These are phyloP conservation scores for Aspergillus novofumigatus DNA, from an alignment of 2,329 filamentous ascomycete species.

Conservation along the genomic window DNA sequence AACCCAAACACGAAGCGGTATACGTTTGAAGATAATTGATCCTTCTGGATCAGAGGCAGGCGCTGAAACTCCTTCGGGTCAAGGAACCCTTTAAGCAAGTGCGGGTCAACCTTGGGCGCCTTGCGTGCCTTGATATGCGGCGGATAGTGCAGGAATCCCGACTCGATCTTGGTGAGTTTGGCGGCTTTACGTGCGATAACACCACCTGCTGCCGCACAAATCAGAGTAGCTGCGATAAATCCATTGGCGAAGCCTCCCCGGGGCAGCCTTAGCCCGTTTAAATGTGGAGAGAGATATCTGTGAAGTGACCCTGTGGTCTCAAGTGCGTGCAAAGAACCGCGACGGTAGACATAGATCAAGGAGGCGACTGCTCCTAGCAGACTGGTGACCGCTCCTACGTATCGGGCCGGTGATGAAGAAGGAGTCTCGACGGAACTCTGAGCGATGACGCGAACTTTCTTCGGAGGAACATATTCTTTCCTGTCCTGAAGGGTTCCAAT, in stretches of 20 bases:
- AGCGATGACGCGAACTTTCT: constrained; percentile 16
- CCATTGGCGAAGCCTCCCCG: constrained; percentile 17
- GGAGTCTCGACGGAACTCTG: constrained; percentile 3
- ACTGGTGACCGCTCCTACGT: constrained; percentile 21
- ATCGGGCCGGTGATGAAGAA: constrained; percentile 20
- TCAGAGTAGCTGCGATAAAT: constrained; percentile 14
- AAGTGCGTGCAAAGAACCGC: background rate
- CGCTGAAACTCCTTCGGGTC: constrained; percentile 46
- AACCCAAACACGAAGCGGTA: constrained; percentile 49
- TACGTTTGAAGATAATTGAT: constrained; percentile 19
- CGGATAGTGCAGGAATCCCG: constrained; percentile 22
- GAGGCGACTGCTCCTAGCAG: constrained; percentile 28
- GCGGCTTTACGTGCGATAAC: constrained; percentile 9
- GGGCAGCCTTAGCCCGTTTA: background rate
- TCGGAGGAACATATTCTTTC: constrained; percentile 8
- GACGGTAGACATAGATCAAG: constrained; percentile 26
- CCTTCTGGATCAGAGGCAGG: constrained; percentile 39
- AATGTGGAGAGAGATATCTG: too few relatives aligned
- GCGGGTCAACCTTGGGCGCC: constrained; percentile 36
- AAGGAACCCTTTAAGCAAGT: constrained; percentile 45
- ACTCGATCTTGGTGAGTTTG: constrained; percentile 20
- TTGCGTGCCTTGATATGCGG: constrained; percentile 38
- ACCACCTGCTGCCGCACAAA: constrained; percentile 8
- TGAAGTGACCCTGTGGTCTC: too few relatives aligned
- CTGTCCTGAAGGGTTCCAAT: constrained; percentile 21